Base-by-base conservation (phyloP, 306 rosid species). In the Cicer yamashitae region DNA sequence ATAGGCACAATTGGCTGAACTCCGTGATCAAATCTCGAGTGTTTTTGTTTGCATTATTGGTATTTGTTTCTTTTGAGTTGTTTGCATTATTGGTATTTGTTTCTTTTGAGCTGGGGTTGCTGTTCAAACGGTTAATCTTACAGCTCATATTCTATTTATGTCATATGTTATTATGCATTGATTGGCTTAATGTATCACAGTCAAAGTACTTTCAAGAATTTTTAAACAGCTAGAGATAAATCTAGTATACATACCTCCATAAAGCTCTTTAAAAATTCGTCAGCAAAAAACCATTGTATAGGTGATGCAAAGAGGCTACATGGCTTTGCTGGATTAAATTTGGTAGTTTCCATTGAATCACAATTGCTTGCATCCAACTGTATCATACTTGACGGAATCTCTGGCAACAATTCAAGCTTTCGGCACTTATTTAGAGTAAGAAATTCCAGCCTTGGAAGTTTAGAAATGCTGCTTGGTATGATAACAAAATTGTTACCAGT, bases 401-500 rank as follows among this genome's bases (percentile, higher is more conserved):
- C 50, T 1, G 78, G 78, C 20, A 72, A 65, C 15, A 11, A 13
- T 30, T 43, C 50, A 30, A 79, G 78, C 60, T 45, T 70, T 34
- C 5, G 9, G 37, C 60, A 71, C 1, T 0, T 0, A 18, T 11
- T 52, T 13, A 79, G 50, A 17, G 0, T 0, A 37, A 79, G 83
- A 9, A 0, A 6, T 37, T 1, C 0, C 1, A 79, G 62, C 13
- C 8, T 18, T 8, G 73, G 1, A 34, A 67, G 79, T 73, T 74
- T 46, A 10, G 60, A 41, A 14, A 80, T 41, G 6, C 18, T 39
- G 8, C 25, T 40, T 6, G 82, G 79, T 8, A 50, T 8, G 57
- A 14, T 40, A 17, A 34, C 67, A 73, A 82, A 78, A 7, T 52
- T 39, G 67, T 82, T 73, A 52, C 77, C 77, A 6, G 7, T 12